Percentiles rank a stretch among this genome's conserved stretches.
Conservation (phyloP, 306 rosid species). For the Quercus ilex region DNA sequence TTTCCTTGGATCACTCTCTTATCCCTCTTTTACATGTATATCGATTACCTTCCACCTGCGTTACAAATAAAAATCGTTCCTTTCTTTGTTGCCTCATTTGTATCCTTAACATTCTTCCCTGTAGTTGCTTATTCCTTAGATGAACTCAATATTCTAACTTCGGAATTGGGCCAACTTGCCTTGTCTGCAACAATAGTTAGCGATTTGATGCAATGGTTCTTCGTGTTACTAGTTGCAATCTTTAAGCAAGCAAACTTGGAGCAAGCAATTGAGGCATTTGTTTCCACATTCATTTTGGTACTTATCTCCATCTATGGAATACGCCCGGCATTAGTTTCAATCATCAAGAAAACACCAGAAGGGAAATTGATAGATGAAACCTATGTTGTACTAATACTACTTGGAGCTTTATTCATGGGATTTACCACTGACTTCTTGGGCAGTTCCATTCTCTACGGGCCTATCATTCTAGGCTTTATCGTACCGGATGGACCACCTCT, state of each 20-base stretch:
- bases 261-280: neutral
- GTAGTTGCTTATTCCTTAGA: constrained; percentile 20
- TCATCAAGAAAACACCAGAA: constrained; percentile 19
- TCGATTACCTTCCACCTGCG: neutral
- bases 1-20: neutral
- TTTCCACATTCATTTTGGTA: neutral
- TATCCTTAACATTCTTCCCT: constrained; percentile 23
- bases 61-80: neutral
- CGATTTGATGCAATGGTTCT: constrained; percentile 18
- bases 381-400: neutral
- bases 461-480: constrained; percentile 18
- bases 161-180: constrained; percentile 34
- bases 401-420: constrained; percentile 20
- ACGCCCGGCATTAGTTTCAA: constrained; percentile 3
- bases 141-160: constrained; percentile 25
- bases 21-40: neutral
- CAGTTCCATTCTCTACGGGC: neutral
- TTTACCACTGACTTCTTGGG: constrained; percentile 2
- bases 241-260: neutral
- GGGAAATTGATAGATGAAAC: constrained; percentile 19
- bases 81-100: neutral
- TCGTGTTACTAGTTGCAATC: neutral
- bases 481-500: constrained; percentile 33
- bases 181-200: constrained; percentile 19
- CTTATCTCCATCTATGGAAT: neutral